phyloP scores from a whole-genome alignment of 2,329 filamentous ascomycete species.

The Fusarium hostae region DNA sequence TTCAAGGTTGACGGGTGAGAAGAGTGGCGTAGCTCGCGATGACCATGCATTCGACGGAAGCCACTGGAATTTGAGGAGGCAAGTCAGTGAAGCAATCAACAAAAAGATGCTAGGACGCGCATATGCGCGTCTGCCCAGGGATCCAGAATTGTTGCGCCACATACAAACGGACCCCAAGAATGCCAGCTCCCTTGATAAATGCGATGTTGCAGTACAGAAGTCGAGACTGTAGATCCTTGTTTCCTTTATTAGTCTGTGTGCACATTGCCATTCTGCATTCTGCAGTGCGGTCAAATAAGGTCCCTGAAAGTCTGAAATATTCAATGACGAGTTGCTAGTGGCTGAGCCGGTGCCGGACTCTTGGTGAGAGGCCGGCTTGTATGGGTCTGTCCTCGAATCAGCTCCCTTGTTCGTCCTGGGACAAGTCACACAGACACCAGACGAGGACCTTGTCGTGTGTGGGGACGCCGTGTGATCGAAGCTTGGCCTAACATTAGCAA shows the following conservation, averaged over 20 bases:
- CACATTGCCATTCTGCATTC: constrained; percentile 2
- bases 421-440: constrained; percentile 39
- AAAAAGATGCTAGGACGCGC: constrained; percentile 24
- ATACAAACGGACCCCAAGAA: constrained; percentile 21
- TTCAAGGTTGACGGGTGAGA: background rate
- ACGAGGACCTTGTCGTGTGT: constrained; percentile 29
- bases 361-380: constrained; percentile 21
- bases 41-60: constrained; percentile 13
- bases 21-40: constrained; percentile 37
- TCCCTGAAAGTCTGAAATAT: constrained; percentile 27
- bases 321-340: constrained; percentile 38
- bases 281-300: constrained; percentile 10
- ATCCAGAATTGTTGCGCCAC: constrained; percentile 21
- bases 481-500: constrained; percentile 28
- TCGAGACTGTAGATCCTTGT: constrained; percentile 8
- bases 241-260: background rate
- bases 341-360: constrained; percentile 28
- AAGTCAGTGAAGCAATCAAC: constrained; percentile 30
- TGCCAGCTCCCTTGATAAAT: constrained; percentile 23
- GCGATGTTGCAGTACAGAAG: constrained; percentile 6
- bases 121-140: constrained; percentile 14
- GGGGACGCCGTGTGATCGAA: constrained; percentile 40
- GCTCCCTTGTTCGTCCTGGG: constrained; percentile 25
- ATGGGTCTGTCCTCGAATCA: constrained; percentile 35
- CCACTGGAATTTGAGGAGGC: constrained; percentile 36